Base-by-base conservation (phyloP, 1,284 basidiomycete genomes). In the Porodaedalea pini region DNA sequence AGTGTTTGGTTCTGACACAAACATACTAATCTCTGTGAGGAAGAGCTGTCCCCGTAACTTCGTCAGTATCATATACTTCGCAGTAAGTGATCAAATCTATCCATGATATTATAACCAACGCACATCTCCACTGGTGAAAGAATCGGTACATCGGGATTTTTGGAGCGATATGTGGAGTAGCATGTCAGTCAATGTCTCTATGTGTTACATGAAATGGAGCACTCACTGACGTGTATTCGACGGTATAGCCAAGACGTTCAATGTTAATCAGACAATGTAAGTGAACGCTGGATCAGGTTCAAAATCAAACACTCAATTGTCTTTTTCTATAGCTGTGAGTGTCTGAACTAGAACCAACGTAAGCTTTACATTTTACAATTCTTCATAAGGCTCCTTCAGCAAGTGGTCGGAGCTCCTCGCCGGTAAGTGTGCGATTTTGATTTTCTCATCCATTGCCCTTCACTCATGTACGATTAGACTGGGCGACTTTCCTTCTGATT, bases 391-490 rank as follows among this genome's bases (percentile, higher is more conserved):
- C 25, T 11, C 44, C 2, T 45, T 45, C 44, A 45, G 44, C 25
- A 45, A 45, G 25, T 45, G 44, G 44, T 45, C 44, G 11, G 44
- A 45, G 27, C 13, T 45, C n/a, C 44, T 45, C 25, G 44, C 44
- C 4, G 44, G 44, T 29, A n/a, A 25, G 44, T 25, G 10, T 11
- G 40, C 40, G n/a, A n/a, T n/a, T 41, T 17, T 19, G 3, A 2
- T 41, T 2, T 19, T 41, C 8, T 41, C 17, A 17, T 11, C 21
- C 21, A 19, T 15, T n/a, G 8, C 40, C 21, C 40, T 0, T 19
- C 19, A 29, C 44, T 25, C 25, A 45, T 45, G 2, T 3, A 5
- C 4, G 2, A 11, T 23, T 25, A 45, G 44, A 45, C 21, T 45
- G 44, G 44, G 44, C 44, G 44, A 45, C 44, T 13, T 45, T 45